These are phyloP conservation scores for Candida coquimbonensis DNA, from an alignment of 805 yeast genomes.

Conservation along the genomic window DNA sequence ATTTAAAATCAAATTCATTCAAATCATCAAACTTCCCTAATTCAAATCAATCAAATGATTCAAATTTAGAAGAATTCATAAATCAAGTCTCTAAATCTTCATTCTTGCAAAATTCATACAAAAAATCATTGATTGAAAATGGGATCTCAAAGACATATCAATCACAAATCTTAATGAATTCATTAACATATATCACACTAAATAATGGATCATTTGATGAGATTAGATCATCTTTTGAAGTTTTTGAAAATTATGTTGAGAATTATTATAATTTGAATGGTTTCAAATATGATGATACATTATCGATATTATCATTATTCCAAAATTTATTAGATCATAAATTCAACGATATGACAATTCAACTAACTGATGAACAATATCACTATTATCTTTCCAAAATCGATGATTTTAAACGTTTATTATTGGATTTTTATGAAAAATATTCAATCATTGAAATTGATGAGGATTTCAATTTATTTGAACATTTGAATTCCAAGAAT, in stretches of 20 bases:
- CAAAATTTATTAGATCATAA: slow-evolving; percentile 6
- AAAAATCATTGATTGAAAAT: slow-evolving; percentile 20
- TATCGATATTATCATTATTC: slow-evolving; percentile 21
- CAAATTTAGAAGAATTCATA: slow-evolving; percentile 27
- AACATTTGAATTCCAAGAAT: not conserved
- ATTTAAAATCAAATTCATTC: slow-evolving; percentile 4
- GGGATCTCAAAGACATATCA: slow-evolving; percentile 42
- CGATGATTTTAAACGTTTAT: slow-evolving; percentile 6
- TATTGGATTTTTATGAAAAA: slow-evolving; percentile 8
- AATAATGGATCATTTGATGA: slow-evolving; percentile 16
- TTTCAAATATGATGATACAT: slow-evolving; percentile 28
- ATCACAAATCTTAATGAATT: slow-evolving; percentile 28
- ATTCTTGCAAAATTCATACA: slow-evolving; percentile 13
- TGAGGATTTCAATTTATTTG: not conserved
- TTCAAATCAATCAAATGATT: slow-evolving; percentile 31
- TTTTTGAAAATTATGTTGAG: slow-evolving; percentile 34
- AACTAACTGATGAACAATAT: slow-evolving; percentile 9
- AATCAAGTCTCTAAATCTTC: slow-evolving; percentile 17
- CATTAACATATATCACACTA: slow-evolving; percentile 29
- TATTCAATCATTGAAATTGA: slow-evolving; percentile 6
- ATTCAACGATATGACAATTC: not conserved
- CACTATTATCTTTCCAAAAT: slow-evolving; percentile 7
- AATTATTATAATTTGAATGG: slow-evolving; percentile 29
- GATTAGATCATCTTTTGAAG: slow-evolving; percentile 29
- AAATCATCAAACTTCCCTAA: slow-evolving; percentile 34